phyloP scores from a whole-genome alignment of 306 rosid genomes.

The Cyamopsis tetragonoloba region DNA sequence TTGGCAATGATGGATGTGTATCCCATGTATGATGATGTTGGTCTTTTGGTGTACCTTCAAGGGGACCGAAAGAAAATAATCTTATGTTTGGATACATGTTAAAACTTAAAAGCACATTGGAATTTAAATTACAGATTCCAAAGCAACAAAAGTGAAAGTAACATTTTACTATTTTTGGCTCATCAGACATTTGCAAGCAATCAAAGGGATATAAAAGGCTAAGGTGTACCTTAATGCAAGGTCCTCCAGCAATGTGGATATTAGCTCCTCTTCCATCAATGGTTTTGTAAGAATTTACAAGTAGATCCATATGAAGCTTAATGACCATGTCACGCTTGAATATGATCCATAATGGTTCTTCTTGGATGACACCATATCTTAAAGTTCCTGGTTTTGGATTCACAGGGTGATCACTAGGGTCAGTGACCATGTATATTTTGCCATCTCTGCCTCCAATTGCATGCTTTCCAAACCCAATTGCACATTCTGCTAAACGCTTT shows the following conservation, averaged over 20 bases:
- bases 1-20: constrained; percentile 71
- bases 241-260: constrained; percentile 75
- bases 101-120: too few species aligned
- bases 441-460: constrained; percentile 84
- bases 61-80: too few species aligned
- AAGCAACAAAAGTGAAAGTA: too few species aligned
- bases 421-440: constrained; percentile 56
- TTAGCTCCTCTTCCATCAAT: constrained; percentile 78
- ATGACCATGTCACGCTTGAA: constrained; percentile 75
- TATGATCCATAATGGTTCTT: constrained; percentile 73
- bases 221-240: constrained; percentile 66
- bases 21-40: constrained; percentile 69
- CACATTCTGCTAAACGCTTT: constrained; percentile 61
- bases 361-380: constrained; percentile 62
- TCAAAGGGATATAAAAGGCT: too few species aligned
- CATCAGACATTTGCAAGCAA: too few species aligned
- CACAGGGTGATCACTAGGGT: constrained; percentile 50
- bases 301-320: constrained; percentile 57
- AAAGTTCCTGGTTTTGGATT: constrained; percentile 72
- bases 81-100: too few species aligned
- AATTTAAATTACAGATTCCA: too few species aligned
- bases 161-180: too few species aligned
- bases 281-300: constrained; percentile 73
- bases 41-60: constrained; percentile 53
- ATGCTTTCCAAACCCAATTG: constrained; percentile 67